phyloP scores from a whole-genome alignment of 1,139 yeast species.

The Scheffersomyces cryptocercus region DNA sequence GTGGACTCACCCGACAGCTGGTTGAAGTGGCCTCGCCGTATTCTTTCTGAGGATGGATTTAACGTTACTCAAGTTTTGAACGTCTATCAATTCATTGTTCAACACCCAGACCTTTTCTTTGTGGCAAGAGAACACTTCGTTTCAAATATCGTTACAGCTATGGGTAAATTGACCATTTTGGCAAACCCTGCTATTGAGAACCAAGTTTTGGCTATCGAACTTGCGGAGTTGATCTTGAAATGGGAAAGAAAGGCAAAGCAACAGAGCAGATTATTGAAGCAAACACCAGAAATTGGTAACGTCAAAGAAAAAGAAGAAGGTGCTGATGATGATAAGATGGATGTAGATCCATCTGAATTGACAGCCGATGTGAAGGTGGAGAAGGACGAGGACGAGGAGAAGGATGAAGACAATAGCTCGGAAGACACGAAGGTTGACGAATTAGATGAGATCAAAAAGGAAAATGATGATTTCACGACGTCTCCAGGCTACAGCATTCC shows the following conservation, averaged over 20 bases:
- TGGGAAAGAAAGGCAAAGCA: constrained; percentile 71
- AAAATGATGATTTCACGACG: constrained; percentile 36
- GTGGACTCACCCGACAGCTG: constrained; percentile 67
- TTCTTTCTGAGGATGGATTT: constrained; percentile 86
- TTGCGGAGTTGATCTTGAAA: constrained; percentile 77
- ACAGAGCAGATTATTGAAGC: not conserved
- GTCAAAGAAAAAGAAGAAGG: constrained; percentile 6
- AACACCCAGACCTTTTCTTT: constrained; percentile 81
- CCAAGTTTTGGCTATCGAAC: constrained; percentile 82
- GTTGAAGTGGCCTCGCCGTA: constrained; percentile 96
- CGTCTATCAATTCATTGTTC: constrained; percentile 86
- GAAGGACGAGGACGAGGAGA: constrained; percentile 13
- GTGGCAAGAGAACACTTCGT: constrained; percentile 87
- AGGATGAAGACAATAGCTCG: constrained; percentile 15
- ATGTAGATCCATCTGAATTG: constrained; percentile 15
- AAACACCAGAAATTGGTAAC: constrained; percentile 1
- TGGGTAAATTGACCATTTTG: constrained; percentile 86
- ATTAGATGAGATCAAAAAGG: constrained; percentile 6
- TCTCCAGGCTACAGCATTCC: constrained; percentile 61
- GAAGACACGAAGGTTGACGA: constrained; percentile 3
- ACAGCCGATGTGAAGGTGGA: constrained; percentile 17
- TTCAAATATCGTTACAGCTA: constrained; percentile 87
- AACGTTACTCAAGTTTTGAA: constrained; percentile 81
- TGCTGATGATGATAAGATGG: constrained; percentile 7
- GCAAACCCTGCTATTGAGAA: constrained; percentile 82